Base-by-base conservation (phyloP, 106 monocot species). In the Gastrodia elata region DNA sequence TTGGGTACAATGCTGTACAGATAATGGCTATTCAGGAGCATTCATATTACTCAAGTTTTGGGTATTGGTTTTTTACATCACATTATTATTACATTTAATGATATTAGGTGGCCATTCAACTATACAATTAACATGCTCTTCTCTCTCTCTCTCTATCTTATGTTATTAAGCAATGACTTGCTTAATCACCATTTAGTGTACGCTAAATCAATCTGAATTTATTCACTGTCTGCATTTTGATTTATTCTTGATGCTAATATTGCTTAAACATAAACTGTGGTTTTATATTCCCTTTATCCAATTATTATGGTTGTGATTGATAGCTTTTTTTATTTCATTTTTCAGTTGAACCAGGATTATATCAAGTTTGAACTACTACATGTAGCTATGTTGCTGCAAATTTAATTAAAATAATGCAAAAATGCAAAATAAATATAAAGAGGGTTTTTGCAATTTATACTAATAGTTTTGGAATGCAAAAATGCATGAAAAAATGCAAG, bases 1-100 rank as follows among this genome's bases (percentile, higher is more conserved):
- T 99, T 71, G 98, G 98, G 78, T 99, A 93, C 77, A 99, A 99
- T 85, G 93, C 93, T 80, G 98, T 99, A 49, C 98, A 99, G 80
- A 91, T 99, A 79, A 99, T 99, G 98, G 98, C 98, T 37, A 88
- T 99, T 72, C 98, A 99, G 64, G 98, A 99, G 74, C 98, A 99
- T 74, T 93, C 98, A 26, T 99, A 99, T 79, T 99, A 99, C 84
- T 93, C 80, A 77, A 93, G 98, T 70, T 99, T 99, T 85, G 98
- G 96, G 96, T 94, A 91, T 65, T 44, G 0, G 61, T 61, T 73
- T 22, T 73, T 22, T 59, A 46, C 24, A 30, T 65, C 15, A 0
- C 18, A 6, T 38, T 36, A 20, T 37, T 20, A n/a, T 35, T 16
- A 27, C 18, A 5, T 65, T 36, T 35, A 65, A 5, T 65, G 16